These are phyloP conservation scores for Yamadazyma mexicana DNA, from an alignment of 1,139 yeast species.

Conservation along the genomic window DNA sequence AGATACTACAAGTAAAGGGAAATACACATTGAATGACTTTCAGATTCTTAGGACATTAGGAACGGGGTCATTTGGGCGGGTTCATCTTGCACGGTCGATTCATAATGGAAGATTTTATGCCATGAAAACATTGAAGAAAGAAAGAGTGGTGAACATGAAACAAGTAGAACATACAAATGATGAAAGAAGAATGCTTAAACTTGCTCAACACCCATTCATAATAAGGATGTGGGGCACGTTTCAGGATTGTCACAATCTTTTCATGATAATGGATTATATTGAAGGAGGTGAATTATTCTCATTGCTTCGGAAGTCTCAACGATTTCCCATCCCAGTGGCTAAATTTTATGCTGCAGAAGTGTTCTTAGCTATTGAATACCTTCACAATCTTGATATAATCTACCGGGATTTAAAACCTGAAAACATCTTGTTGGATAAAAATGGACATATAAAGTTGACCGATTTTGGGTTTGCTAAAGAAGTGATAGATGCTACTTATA, in stretches of 20 bases:
- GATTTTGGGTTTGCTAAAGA: slow-evolving; percentile 67
- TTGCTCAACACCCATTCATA: slow-evolving; percentile 59
- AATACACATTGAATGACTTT: slow-evolving; percentile 54
- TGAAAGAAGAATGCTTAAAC: slow-evolving; percentile 56
- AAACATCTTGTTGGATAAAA: slow-evolving; percentile 55
- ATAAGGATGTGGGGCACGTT: slow-evolving; percentile 68
- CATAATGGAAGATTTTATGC: slow-evolving; percentile 63
- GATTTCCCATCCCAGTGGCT: slow-evolving; percentile 64
- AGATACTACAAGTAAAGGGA: slow-evolving; percentile 47
- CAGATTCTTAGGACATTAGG: slow-evolving; percentile 57
- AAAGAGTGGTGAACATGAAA: slow-evolving; percentile 60
- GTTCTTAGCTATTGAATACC: slow-evolving; percentile 55
- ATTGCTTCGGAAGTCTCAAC: slow-evolving; percentile 55
- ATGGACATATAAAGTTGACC: slow-evolving; percentile 60
- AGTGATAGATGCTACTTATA: slow-evolving; percentile 58
- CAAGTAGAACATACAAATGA: slow-evolving; percentile 67
- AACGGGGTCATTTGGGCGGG: slow-evolving; percentile 65
- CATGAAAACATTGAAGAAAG: slow-evolving; percentile 57
- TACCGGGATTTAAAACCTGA: slow-evolving; percentile 65
- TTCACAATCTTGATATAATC: slow-evolving; percentile 57
- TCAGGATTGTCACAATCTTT: slow-evolving; percentile 55
- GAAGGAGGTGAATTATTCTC: slow-evolving; percentile 65
- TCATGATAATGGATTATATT: slow-evolving; percentile 64
- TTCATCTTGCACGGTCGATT: slow-evolving; percentile 56
- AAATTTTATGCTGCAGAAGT: slow-evolving; percentile 66